Evolutionary conservation across 208 protist genomes (phyloP), one percentile per base, ranked within the genome.

Genomic region (Trypanosomatidae sp.): DNA sequence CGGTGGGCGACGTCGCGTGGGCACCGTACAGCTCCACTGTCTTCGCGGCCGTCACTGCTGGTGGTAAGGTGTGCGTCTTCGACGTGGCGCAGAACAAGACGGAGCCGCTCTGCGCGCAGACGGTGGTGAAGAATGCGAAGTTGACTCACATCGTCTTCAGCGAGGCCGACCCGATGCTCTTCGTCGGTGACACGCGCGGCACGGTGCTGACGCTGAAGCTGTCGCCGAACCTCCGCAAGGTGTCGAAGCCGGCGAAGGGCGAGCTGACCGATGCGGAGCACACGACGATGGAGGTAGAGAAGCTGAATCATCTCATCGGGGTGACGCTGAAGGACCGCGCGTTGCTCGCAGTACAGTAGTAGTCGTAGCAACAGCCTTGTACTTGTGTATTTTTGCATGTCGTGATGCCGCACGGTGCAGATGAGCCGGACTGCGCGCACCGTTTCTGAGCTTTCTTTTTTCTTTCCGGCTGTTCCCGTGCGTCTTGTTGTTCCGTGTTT

Each of bases 121-220:
- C 93, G n/a, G 92, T 99, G 30, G 95, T 99, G 44, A 96, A 98
- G 79, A 99, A 99, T 65, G 93, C 96, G 30, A 98, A 99, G 86
- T 88, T 99, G 43, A 99, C 98, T 0, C 97, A 98, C 77, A 76
- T 99, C 60, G 84, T 81, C 22, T 99, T 99, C 81, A 99, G 98
- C 78, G 79, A 84, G 43, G 66, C 84, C 10, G 86, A 98, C 60
- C 97, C 97, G n/a, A 89, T 99, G 55, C 62, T 99, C 33, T 60
- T 99, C 12, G 97, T 99, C 10, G 98, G 98, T 49, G 98, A 99
- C 83, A 98, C 98, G 58, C 91, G 95, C 30, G 98, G 98, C 41
- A 91, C 86, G 0, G 97, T 99, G 47, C 79, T 96, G 56, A 92
- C 95, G 3, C 79, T 99, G 58, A 99, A 99, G 81, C 88, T 99